These are phyloP conservation scores for Phytopythium vexans DNA, from an alignment of 352 stramenopile species.

Conservation along the genomic window DNA sequence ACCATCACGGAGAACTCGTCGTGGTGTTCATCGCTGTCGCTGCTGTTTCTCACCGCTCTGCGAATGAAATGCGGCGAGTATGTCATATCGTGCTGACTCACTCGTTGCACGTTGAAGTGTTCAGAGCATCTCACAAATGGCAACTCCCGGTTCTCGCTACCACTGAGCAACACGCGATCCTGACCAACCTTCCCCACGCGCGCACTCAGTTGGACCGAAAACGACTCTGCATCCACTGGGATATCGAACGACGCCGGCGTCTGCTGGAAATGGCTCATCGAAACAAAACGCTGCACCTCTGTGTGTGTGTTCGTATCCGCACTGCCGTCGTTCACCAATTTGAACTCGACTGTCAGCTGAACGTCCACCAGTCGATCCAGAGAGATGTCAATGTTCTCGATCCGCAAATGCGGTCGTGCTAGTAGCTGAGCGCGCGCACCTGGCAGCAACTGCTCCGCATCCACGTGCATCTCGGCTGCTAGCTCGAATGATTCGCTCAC, in stretches of 20 bases:
- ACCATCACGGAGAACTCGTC: slow-evolving; percentile 33
- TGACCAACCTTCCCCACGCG: slow-evolving; percentile 6
- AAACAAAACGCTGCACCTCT: slow-evolving; percentile 18
- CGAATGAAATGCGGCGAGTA: slow-evolving; percentile 48
- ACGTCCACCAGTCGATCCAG: slow-evolving; percentile 19
- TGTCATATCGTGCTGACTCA: slow-evolving; percentile 27
- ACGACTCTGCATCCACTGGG: slow-evolving; percentile 20
- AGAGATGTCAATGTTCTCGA: slow-evolving; percentile 7
- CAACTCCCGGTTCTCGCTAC: slow-evolving; percentile 5
- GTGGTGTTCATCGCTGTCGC: slow-evolving; percentile 10
- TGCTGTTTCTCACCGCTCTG: too few relatives aligned
- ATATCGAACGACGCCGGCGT: slow-evolving; percentile 26
- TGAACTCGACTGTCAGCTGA: slow-evolving; percentile 23
- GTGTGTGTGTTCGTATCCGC: slow-evolving; percentile 23
- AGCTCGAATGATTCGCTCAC: slow-evolving; percentile 27
- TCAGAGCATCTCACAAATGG: slow-evolving; percentile 25
- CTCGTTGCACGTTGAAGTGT: slow-evolving; percentile 33
- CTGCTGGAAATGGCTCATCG: slow-evolving; percentile 16
- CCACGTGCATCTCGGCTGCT: slow-evolving; percentile 40
- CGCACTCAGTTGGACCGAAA: slow-evolving; percentile 19
- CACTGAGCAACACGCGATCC: not conserved
- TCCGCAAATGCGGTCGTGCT: slow-evolving; percentile 15
- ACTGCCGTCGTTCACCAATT: slow-evolving; percentile 26
- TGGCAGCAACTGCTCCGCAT: slow-evolving; percentile 49
- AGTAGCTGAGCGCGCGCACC: slow-evolving; percentile 29